Base-by-base conservation (phyloP, 495 filamentous ascomycete species). In the Penicillium soppii region DNA sequence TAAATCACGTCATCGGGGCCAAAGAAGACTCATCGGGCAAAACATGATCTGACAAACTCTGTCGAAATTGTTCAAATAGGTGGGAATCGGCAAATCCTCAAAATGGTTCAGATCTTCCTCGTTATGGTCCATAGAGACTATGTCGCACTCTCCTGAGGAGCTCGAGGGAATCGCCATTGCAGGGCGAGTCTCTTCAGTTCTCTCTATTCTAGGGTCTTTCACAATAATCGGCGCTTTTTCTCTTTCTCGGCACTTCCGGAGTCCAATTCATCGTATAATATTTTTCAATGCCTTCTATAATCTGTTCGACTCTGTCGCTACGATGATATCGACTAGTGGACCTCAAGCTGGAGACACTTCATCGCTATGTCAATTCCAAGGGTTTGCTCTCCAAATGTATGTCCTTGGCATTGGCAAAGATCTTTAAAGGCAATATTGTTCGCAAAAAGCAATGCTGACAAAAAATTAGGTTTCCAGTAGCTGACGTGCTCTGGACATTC, bases 401-500 rank as follows among this genome's bases (percentile, higher is more conserved):
- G 63, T 54, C 13, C 20, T 16, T 25, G 12, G 16, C 7, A 37
- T 37, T 37, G 7, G 8, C 37, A 22, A 3, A 41, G 0, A 41
- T 7, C 6, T 15, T n/a, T 25, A 9, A 0, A 23, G 13, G 9
- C 16, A 17, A 47, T 15, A 5, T 25, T 20, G 12, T 23, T 3
- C 13, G 4, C 32, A 12, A 21, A 3, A 7, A 7, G 22, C 26
- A 45, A 23, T 37, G 22, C 17, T 43, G 16, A 47, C 8, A 4
- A 10, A n/a, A 19, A n/a, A 1, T 46, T 37, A 78, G 75, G 70
- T 77, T 77, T 47, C 70, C 73, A 1, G 50, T 75, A 2, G 70
- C 75, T n/a, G 75, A 78, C 60, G 75, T 77, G 2, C 37, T 73
- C 1, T 78, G 74, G 74, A 76, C 74, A n/a, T 59, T 77, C 0